Evolutionary conservation across 1,284 basidiomycete genomes (phyloP), one percentile per base, ranked within the genome.

Genomic region (Porogramme epimiltina): DNA sequence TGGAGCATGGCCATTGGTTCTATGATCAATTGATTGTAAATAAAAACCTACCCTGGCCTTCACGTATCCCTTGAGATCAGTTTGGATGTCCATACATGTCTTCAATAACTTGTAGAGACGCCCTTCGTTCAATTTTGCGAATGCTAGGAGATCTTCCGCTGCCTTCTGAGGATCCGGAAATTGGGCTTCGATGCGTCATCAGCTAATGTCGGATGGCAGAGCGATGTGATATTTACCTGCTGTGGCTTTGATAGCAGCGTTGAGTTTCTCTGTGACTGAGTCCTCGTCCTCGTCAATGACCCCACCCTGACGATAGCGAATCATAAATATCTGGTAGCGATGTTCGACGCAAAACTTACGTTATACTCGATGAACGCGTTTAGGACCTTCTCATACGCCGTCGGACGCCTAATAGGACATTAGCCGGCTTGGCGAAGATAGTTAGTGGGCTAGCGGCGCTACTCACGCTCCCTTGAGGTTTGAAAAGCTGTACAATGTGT

Each of bases 71-170:
- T 90, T 93, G 24, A 98, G 71, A 64, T 96, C 91, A 0, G 87
- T 87, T 60, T 92, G 85, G 0, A 87, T 77, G 66, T 98, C 93
- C 72, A 93, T 81, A 62, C 91, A 87, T 0, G 81, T 86, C 65
- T 84, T 88, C 39, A 96, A 74, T 4, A 95, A 75, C 68, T 90
- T 93, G 74, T 95, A 97, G 10, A 96, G 73, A 44, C 93, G 80
- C 19, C 79, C 79, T 62, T 98, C 94, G 68, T 98, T 98, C 34
- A 87, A 72, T 54, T 89, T 89, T 1, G 95, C 95, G 62, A 99
- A 98, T 0, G 82, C 70, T 19, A 85, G 76, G 20, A 99, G 72
- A 63, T 98, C 95, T 51, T 90, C 89, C 2, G 76, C 72, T 0
- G 85, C 89, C 65, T 91, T 91, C 37, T 82, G 77, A 1, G 82